Conservation (phyloP, 148 eudicot species). For the Suaeda aralocaspica region DNA sequence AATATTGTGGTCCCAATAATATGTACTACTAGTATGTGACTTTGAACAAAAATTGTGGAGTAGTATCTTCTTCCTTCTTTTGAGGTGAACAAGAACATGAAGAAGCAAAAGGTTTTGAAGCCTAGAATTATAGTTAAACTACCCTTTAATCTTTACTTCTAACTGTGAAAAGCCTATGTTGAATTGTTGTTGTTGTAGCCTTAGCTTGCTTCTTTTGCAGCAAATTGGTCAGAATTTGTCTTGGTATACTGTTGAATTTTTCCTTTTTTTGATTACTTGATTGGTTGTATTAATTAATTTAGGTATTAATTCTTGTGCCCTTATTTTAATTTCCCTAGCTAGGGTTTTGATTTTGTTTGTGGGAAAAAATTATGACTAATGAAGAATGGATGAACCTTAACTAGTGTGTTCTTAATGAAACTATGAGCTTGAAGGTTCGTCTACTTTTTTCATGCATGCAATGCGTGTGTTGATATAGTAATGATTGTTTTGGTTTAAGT, state of each 20-base stretch:
- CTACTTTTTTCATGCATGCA: too few relatives aligned
- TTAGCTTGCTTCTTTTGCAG: too few relatives aligned
- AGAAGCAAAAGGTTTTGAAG: constrained; percentile 21
- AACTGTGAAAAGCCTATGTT: constrained; percentile 25
- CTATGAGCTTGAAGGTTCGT: too few relatives aligned
- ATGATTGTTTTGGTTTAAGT: too few relatives aligned
- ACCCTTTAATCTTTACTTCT: too few relatives aligned
- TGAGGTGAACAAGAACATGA: constrained; percentile 26
- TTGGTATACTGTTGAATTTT: neutral
- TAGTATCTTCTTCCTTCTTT: constrained; percentile 20
- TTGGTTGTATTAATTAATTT: neutral
- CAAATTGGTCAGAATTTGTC: constrained; percentile 8
- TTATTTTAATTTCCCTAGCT: too few relatives aligned
- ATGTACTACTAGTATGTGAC: neutral
- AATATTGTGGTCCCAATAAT: constrained; percentile 24
- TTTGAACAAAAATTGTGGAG: neutral
- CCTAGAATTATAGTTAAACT: constrained; percentile 34
- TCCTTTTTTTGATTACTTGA: constrained; percentile 10
- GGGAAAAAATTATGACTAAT: too few relatives aligned
- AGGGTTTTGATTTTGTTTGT: too few relatives aligned
- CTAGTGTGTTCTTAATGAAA: too few relatives aligned
- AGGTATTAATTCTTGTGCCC: too few relatives aligned
- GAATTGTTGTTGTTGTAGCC: neutral
- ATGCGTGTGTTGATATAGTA: too few relatives aligned
- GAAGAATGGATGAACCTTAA: too few relatives aligned